phyloP scores from a whole-genome alignment of 1,139 yeast species.

The Geotrichum restrictum region DNA sequence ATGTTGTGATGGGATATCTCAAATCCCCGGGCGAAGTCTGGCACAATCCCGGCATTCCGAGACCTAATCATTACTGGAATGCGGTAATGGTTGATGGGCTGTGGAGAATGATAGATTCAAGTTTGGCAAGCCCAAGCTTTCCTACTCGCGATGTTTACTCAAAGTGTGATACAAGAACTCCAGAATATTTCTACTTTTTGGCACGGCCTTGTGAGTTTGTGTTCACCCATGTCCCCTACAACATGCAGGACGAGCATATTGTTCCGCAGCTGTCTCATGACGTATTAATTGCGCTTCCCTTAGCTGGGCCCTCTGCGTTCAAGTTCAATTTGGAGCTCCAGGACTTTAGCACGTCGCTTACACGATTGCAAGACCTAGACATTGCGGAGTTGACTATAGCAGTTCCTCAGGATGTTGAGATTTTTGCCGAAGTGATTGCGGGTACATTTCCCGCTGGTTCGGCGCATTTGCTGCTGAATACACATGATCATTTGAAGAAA shows the following conservation, averaged over 20 bases:
- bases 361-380: slow-evolving; percentile 70
- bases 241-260: slow-evolving; percentile 75
- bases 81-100: slow-evolving; percentile 63
- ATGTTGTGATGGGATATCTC: slow-evolving; percentile 75
- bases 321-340: slow-evolving; percentile 54
- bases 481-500: slow-evolving; percentile 34
- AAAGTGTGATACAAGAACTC: slow-evolving; percentile 23
- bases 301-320: slow-evolving; percentile 78
- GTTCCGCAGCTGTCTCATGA: slow-evolving; percentile 77
- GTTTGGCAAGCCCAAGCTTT: slow-evolving; percentile 55
- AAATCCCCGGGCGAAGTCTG: slow-evolving; percentile 66
- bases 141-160: slow-evolving; percentile 40
- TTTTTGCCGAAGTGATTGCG: slow-evolving; percentile 49
- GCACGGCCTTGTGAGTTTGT: slow-evolving; percentile 70
- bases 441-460: slow-evolving; percentile 29
- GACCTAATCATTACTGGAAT: slow-evolving; percentile 84
- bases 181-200: slow-evolving; percentile 65
- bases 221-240: slow-evolving; percentile 81
- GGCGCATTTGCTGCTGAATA: slow-evolving; percentile 24
- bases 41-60: slow-evolving; percentile 43
- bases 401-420: slow-evolving; percentile 67
- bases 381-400: slow-evolving; percentile 71
- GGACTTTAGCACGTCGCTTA: slow-evolving; percentile 72
- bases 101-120: slow-evolving; percentile 73
- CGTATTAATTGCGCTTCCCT: slow-evolving; percentile 75